These are phyloP conservation scores for Boechera divaricarpa DNA, from an alignment of 345 rosid species.

Conservation along the genomic window DNA sequence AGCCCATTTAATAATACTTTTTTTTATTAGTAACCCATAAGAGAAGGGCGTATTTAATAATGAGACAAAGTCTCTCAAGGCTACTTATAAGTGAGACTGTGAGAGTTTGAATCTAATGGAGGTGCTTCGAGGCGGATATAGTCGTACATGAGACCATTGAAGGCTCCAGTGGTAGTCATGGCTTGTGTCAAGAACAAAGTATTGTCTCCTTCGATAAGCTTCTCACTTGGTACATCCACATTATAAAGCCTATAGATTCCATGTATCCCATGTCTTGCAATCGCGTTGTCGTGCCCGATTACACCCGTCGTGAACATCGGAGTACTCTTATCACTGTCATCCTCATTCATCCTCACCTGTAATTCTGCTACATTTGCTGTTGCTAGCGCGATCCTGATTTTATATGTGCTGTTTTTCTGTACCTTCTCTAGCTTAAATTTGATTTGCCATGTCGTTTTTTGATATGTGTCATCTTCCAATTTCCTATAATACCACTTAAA, in stretches of 20 bases:
- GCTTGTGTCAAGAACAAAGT: slow-evolving; percentile 66
- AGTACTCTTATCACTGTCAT: slow-evolving; percentile 33
- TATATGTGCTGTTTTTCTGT: slow-evolving; percentile 50
- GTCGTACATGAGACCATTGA: slow-evolving; percentile 89
- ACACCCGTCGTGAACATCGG: slow-evolving; percentile 65
- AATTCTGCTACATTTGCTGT: slow-evolving; percentile 65
- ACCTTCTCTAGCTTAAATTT: slow-evolving; percentile 57
- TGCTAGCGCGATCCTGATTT: slow-evolving; percentile 68
- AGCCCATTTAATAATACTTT: not conserved
- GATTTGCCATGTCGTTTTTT: slow-evolving; percentile 76
- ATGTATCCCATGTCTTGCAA: slow-evolving; percentile 87
- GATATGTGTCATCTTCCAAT: slow-evolving; percentile 50
- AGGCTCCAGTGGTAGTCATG: slow-evolving; percentile 58
- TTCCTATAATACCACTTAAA: slow-evolving; percentile 35
- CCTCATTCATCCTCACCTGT: slow-evolving; percentile 53
- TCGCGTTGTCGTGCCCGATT: slow-evolving; percentile 77
- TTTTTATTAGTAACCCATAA: not conserved
- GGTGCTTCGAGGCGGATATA: slow-evolving; percentile 90
- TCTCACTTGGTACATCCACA: slow-evolving; percentile 57
- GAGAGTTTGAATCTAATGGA: slow-evolving; percentile 24
- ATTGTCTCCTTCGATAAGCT: slow-evolving; percentile 65
- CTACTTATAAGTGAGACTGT: not conserved
- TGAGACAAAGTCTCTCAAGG: not conserved
- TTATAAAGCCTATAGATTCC: slow-evolving; percentile 75
- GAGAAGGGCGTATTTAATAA: not conserved